A percentile compares a stretch with the other conserved stretches of the same genome.
phyloP scores from a whole-genome alignment of 2,329 filamentous ascomycete genomes.

The Exophiala calicioides region DNA sequence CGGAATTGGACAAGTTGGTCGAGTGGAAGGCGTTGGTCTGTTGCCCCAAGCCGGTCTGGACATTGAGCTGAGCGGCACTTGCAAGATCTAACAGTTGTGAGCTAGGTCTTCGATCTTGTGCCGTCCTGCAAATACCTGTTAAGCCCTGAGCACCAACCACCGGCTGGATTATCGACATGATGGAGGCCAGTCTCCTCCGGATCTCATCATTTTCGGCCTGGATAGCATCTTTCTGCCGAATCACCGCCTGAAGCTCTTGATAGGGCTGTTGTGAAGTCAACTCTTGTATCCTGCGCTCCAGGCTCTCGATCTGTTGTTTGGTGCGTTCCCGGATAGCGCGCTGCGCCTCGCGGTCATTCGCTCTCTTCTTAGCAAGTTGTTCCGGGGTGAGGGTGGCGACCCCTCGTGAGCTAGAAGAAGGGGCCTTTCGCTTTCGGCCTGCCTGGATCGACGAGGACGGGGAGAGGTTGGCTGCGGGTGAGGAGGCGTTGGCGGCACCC shows the following conservation, averaged over 20 bases:
- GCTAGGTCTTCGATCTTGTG: slow-evolving; percentile 16
- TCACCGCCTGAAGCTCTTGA: slow-evolving; percentile 74
- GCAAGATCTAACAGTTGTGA: slow-evolving; percentile 27
- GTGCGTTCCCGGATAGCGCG: slow-evolving; percentile 81
- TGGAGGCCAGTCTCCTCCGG: slow-evolving; percentile 64
- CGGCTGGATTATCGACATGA: slow-evolving; percentile 58
- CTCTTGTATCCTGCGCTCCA: slow-evolving; percentile 72
- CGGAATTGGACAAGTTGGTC: slow-evolving; percentile 8
- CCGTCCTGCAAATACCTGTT: slow-evolving; percentile 39
- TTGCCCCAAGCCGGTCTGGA: slow-evolving; percentile 21
- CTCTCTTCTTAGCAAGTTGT: slow-evolving; percentile 84
- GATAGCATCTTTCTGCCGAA: slow-evolving; percentile 74
- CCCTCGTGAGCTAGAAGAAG: slow-evolving; percentile 59
- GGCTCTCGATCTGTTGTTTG: slow-evolving; percentile 72
- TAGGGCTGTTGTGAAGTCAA: slow-evolving; percentile 79
- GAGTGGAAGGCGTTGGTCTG: slow-evolving; percentile 17
- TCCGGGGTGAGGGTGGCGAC: slow-evolving; percentile 86
- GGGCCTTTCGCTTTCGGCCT: slow-evolving; percentile 45
- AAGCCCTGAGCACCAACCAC: slow-evolving; percentile 44
- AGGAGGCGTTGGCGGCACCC: slow-evolving; percentile 17
- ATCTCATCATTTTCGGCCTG: slow-evolving; percentile 80
- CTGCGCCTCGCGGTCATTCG: slow-evolving; percentile 87
- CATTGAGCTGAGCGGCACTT: slow-evolving; percentile 29
- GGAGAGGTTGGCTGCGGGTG: slow-evolving; percentile 11
- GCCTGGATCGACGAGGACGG: slow-evolving; percentile 20